Base-by-base conservation (phyloP, 768 basidiomycete species). In the Fibroporia radiculosa region DNA sequence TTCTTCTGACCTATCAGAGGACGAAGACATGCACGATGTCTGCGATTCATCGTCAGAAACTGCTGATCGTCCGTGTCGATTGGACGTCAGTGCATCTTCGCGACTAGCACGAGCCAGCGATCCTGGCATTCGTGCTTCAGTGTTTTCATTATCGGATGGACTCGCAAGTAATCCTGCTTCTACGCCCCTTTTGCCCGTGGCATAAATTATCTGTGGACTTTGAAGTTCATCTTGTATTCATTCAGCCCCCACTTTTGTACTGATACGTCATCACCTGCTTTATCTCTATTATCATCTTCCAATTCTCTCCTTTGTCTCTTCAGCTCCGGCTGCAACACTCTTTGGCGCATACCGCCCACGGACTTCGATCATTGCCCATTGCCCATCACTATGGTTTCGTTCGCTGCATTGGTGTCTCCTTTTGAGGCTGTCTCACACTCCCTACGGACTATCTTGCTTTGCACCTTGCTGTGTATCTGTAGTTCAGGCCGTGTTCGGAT, bases 1-100 rank as follows among this genome's bases (percentile, higher is more conserved):
- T 23, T 54, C 59, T 19, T 61, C 59, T 5, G 59, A 61, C 34
- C n/a, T n/a, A n/a, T 52, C 56, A 22, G 59, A 61, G 34, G 59
- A 61, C 22, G 59, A 61, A 25, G 48, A 51, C 16, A 58, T 56
- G 54, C 50, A 55, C 32, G 48, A 44, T 16, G 31, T 41, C 33
- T 19, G 14, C 16, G 34, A 35, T 7, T 22, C 38, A 20, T 23
- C 38, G 13, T 5, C 18, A 14, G 27, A 26, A 5, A 6, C 25
- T 19, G 7, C 40, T 6, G 12, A 16, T 8, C 31, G 6, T 8
- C 27, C 23, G 40, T 11, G 23, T n/a, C n/a, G n/a, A n/a, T n/a
- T n/a, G n/a, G n/a, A n/a, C n/a, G n/a, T 31, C n/a, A 10, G 10
- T n/a, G n/a, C 29, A 31, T n/a, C 29, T 31, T 31, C 29, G 10